These are phyloP conservation scores for Talaromyces sp. DNA, from an alignment of 2,329 filamentous ascomycete genomes.

Conservation along the genomic window DNA sequence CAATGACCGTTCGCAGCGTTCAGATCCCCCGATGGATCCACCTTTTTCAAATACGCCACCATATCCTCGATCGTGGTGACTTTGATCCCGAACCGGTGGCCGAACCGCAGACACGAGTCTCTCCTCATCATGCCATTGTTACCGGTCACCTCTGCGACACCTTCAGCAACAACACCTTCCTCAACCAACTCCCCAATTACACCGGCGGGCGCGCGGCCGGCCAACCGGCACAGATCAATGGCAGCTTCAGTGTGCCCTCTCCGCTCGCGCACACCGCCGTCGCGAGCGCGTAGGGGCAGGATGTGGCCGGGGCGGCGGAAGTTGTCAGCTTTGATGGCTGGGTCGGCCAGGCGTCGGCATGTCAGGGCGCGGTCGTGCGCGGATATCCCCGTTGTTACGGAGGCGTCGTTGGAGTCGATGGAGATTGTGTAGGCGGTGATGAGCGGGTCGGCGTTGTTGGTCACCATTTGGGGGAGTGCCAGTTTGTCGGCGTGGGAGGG, in stretches of 20 bases:
- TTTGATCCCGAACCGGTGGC: constrained; percentile 79
- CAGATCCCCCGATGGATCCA: constrained; percentile 40
- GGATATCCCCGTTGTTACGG: constrained; percentile 81
- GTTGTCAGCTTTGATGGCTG: constrained; percentile 49
- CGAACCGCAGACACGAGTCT: constrained; percentile 84
- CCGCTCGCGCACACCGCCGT: constrained; percentile 74
- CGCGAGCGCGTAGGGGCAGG: constrained; percentile 72
- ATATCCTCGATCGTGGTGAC: constrained; percentile 94
- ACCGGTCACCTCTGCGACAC: constrained; percentile 59
- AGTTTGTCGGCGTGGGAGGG: constrained; percentile 64
- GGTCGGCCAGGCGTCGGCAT: constrained; percentile 70
- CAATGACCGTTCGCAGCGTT: constrained; percentile 30
- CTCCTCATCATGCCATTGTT: constrained; percentile 84
- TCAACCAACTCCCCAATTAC: constrained; percentile 92
- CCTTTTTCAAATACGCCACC: constrained; percentile 71
- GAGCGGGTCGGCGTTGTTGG: constrained; percentile 71
- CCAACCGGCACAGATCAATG: constrained; percentile 80
- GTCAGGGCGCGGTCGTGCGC: constrained; percentile 82
- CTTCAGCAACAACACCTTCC: constrained; percentile 68
- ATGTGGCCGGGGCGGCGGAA: constrained; percentile 87
- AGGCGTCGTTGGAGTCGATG: constrained; percentile 69
- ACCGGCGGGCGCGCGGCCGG: constrained; percentile 68
- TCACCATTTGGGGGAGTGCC: constrained; percentile 85
- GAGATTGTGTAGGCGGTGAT: constrained; percentile 90
- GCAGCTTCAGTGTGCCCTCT: constrained; percentile 90